These are phyloP conservation scores for Ogataea naganishii DNA, from an alignment of 805 yeast genomes.

Conservation along the genomic window DNA sequence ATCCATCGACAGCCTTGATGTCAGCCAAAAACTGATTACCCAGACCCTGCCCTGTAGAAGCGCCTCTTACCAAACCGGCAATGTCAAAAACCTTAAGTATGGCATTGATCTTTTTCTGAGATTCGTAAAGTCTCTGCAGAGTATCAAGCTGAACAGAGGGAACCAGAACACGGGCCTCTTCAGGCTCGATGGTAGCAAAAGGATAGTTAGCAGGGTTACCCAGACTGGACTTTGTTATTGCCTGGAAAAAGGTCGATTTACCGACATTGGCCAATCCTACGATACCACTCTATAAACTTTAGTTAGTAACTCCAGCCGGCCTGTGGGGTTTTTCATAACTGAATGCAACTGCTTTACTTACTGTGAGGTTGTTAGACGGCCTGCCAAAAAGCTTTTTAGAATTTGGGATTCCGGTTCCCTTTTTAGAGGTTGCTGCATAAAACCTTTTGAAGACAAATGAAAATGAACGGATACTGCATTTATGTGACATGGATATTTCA, in stretches of 20 bases:
- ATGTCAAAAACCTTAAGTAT: slow-evolving; percentile 54
- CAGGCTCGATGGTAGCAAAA: slow-evolving; percentile 71
- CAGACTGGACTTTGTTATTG: slow-evolving; percentile 50
- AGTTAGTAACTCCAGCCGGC: background rate
- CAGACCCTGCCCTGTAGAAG: slow-evolving; percentile 57
- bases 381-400: slow-evolving; percentile 20
- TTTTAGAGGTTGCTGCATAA: slow-evolving; percentile 7
- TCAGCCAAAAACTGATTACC: slow-evolving; percentile 68
- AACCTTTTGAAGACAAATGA: too few species aligned
- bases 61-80: slow-evolving; percentile 62
- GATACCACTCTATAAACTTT: slow-evolving; percentile 30
- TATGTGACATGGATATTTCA: too few species aligned
- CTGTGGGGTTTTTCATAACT: background rate
- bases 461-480: too few species aligned
- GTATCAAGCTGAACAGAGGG: slow-evolving; percentile 42
- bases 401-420: slow-evolving; percentile 1
- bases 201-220: slow-evolving; percentile 69
- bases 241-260: slow-evolving; percentile 48
- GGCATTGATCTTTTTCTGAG: slow-evolving; percentile 45
- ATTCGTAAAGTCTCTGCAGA: slow-evolving; percentile 37
- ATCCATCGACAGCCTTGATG: slow-evolving; percentile 64
- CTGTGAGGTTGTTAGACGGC: slow-evolving; percentile 24
- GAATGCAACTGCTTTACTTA: background rate
- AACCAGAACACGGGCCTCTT: slow-evolving; percentile 48
- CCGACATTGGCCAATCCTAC: slow-evolving; percentile 65